Percentiles rank a stretch among this genome's conserved stretches.
Evolutionary conservation across 2,329 filamentous ascomycete genomes (phyloP).

Genomic region (Aspergillus neoniger): DNA sequence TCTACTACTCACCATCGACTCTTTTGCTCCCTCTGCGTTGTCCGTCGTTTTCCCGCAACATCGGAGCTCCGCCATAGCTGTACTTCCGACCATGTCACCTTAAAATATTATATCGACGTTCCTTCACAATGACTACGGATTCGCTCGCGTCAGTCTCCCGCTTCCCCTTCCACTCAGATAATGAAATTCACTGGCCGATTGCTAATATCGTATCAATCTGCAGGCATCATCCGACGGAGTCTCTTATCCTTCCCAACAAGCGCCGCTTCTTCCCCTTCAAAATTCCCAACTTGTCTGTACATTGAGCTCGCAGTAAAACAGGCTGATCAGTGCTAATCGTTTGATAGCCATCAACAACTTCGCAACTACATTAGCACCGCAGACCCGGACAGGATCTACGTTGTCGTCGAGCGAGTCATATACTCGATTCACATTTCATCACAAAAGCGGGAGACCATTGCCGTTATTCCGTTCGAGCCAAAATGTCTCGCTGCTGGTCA

Average conservation of each 20-base stretch:
- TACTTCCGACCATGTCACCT: conserved; percentile 36
- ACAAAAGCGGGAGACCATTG: conserved; percentile 72
- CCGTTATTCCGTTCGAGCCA: conserved; percentile 69
- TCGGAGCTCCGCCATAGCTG: conserved; percentile 12
- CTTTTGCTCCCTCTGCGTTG: conserved; percentile 8
- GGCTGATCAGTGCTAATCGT: conserved; percentile 18
- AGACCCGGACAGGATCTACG: conserved; percentile 77
- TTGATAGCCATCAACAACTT: conserved; percentile 54
- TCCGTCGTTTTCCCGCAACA: conserved; percentile 15
- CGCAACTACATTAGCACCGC: conserved; percentile 86
- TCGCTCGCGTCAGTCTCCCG: conserved; percentile 37
- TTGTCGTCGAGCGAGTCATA: conserved; percentile 75
- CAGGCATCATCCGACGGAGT: conserved; percentile 67
- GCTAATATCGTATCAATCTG: conserved; percentile 15
- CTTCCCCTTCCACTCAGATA: conserved; percentile 5
- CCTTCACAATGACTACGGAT: conserved; percentile 46
- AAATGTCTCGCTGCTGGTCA: conserved; percentile 83
- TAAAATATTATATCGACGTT: conserved; percentile 24
- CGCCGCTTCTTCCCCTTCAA: conserved; percentile 69
- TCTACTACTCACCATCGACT: conserved; percentile 4
- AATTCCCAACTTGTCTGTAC: conserved; percentile 65
- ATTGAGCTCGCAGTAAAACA: conserved; percentile 4
- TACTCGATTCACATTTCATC: conserved; percentile 69
- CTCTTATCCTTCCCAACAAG: conserved; percentile 61
- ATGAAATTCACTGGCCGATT: conserved; percentile 8